These are phyloP conservation scores for Yamadazyma endophytica DNA, from an alignment of 805 yeast genomes.

Conservation along the genomic window DNA sequence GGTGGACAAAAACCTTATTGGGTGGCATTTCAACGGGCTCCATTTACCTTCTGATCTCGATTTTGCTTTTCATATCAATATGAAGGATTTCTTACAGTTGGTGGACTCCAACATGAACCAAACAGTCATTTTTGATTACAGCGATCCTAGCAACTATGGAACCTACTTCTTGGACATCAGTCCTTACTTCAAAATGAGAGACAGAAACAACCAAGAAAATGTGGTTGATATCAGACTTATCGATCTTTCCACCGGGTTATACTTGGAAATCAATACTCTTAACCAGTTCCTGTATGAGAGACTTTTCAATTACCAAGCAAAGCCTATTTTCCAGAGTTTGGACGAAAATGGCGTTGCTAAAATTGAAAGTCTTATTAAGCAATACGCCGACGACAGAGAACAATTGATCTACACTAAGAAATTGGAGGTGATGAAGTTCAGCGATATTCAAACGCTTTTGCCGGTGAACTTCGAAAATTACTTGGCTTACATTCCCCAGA, in stretches of 20 bases:
- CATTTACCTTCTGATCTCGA: slow-evolving; percentile 54
- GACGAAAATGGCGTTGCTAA: slow-evolving; percentile 12
- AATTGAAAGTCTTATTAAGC: slow-evolving; percentile 6
- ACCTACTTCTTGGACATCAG: slow-evolving; percentile 28
- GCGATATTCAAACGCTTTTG: slow-evolving; percentile 21
- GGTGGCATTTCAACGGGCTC: slow-evolving; percentile 50
- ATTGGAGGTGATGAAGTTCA: slow-evolving; percentile 27
- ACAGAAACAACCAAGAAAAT: slow-evolving; percentile 44
- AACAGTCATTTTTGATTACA: slow-evolving; percentile 34
- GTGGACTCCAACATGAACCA: slow-evolving; percentile 37
- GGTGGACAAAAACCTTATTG: slow-evolving; percentile 31
- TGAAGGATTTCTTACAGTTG: slow-evolving; percentile 39
- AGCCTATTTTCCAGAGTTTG: slow-evolving; percentile 14
- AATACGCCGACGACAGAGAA: slow-evolving; percentile 8
- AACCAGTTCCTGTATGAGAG: slow-evolving; percentile 18
- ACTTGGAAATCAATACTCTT: slow-evolving; percentile 35
- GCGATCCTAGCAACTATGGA: slow-evolving; percentile 12
- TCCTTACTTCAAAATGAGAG: slow-evolving; percentile 23
- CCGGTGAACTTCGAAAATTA: slow-evolving; percentile 36
- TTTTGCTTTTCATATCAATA: slow-evolving; percentile 46
- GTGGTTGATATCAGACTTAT: slow-evolving; percentile 52
- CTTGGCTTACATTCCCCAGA: slow-evolving; percentile 28
- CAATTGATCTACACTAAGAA: slow-evolving; percentile 9
- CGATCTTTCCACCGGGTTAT: slow-evolving; percentile 43
- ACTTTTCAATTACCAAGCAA: slow-evolving; percentile 16